A percentile compares a stretch with the other conserved stretches of the same genome.
These are phyloP conservation scores for Metarhizium anisopliae DNA, from an alignment of 2,329 filamentous ascomycete species.

Conservation along the genomic window DNA sequence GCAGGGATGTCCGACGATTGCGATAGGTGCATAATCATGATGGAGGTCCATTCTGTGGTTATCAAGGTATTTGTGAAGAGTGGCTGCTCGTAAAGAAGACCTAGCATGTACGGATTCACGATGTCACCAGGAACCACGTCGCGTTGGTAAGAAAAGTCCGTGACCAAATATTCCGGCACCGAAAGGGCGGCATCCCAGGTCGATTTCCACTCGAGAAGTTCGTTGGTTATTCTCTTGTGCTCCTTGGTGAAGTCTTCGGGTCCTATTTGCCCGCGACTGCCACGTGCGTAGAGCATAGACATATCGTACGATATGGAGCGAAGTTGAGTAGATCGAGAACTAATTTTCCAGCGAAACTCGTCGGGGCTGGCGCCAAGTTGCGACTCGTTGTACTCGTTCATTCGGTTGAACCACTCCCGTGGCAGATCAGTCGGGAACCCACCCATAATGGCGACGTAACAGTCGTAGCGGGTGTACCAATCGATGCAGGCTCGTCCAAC, in stretches of 20 bases:
- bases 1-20: slow-evolving; percentile 54
- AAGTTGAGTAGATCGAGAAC: slow-evolving; percentile 55
- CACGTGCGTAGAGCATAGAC: slow-evolving; percentile 64
- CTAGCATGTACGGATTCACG: slow-evolving; percentile 62
- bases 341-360: slow-evolving; percentile 56
- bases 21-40: slow-evolving; percentile 72
- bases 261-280: slow-evolving; percentile 53
- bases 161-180: slow-evolving; percentile 53
- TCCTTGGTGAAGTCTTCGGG: slow-evolving; percentile 56
- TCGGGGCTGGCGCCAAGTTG: slow-evolving; percentile 51
- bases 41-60: slow-evolving; percentile 67
- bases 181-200: slow-evolving; percentile 53
- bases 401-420: slow-evolving; percentile 66
- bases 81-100: slow-evolving; percentile 60
- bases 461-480: slow-evolving; percentile 91
- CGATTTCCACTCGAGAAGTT: slow-evolving; percentile 40
- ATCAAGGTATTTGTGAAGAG: slow-evolving; percentile 69
- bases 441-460: slow-evolving; percentile 74
- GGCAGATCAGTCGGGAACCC: slow-evolving; percentile 66
- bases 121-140: slow-evolving; percentile 54
- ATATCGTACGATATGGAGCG: slow-evolving; percentile 73
- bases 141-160: slow-evolving; percentile 47
- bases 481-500: slow-evolving; percentile 64
- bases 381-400: slow-evolving; percentile 52
- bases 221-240: slow-evolving; percentile 43